These are phyloP conservation scores for Nakazawaea sp. DNA, from an alignment of 805 yeast genomes.

Conservation along the genomic window DNA sequence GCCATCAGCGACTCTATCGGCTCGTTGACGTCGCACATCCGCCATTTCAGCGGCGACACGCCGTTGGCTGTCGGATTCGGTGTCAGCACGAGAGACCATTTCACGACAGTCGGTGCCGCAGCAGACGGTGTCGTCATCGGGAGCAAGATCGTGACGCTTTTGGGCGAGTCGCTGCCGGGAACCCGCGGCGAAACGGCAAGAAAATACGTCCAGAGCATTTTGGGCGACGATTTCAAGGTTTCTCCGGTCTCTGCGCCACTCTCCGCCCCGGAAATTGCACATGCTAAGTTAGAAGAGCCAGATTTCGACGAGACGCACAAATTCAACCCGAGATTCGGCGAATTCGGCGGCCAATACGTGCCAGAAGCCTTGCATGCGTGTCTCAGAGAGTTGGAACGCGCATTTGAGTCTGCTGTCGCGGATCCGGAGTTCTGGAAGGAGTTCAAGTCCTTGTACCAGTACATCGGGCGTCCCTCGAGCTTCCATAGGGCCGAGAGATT, in stretches of 20 bases:
- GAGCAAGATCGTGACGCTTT: conserved; percentile 66
- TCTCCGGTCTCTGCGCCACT: conserved; percentile 14
- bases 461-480: conserved; percentile 95
- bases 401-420: conserved; percentile 80
- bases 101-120: conserved; percentile 62
- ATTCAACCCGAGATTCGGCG: conserved; percentile 79
- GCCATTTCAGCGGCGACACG: conserved; percentile 62
- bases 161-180: conserved; percentile 59
- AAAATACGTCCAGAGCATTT: conserved; percentile 60
- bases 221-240: conserved; percentile 39
- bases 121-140: conserved; percentile 98
- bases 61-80: conserved; percentile 98
- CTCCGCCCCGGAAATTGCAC: conserved; percentile 9
- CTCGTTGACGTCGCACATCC: conserved; percentile 65
- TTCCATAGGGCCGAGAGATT: conserved; percentile 88
- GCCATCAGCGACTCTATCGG: conserved; percentile 57
- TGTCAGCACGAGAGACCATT: conserved; percentile 90
- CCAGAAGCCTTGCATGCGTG: conserved; percentile 95
- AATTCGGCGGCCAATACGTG: conserved; percentile 97
- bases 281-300: conserved; percentile 15
- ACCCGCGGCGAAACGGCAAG: conserved; percentile 57
- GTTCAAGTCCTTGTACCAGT: conserved; percentile 73
- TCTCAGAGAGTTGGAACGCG: conserved; percentile 80
- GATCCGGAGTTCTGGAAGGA: conserved; percentile 95
- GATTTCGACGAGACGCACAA: conserved; percentile 54